These are phyloP conservation scores for Amanita polypyramis DNA, from an alignment of 768 basidiomycete species.

Conservation along the genomic window DNA sequence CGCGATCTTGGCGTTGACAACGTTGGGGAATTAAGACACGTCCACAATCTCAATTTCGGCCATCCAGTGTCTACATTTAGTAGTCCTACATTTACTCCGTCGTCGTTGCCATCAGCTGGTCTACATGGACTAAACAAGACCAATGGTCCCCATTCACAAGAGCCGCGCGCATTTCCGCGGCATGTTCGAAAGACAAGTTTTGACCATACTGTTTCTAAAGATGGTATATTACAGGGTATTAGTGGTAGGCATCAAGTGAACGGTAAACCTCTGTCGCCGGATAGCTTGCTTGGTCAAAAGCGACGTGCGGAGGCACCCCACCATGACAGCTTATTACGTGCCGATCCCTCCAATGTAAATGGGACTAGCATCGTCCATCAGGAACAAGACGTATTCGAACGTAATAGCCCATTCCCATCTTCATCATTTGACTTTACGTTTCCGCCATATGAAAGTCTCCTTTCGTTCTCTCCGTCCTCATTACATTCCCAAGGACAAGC, in stretches of 20 bases:
- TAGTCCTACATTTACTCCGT: constrained; percentile 48
- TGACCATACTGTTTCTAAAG: constrained; percentile 79
- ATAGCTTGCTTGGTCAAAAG: constrained; percentile 60
- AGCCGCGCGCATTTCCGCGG: constrained; percentile 59
- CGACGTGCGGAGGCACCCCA: constrained; percentile 77
- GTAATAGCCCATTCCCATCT: constrained; percentile 49
- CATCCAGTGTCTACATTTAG: constrained; percentile 29
- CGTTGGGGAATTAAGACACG: constrained; percentile 16
- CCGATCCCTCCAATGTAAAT: constrained; percentile 56
- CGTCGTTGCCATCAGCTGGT: constrained; percentile 67
- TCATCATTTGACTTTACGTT: constrained; percentile 66
- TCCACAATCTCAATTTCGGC: constrained; percentile 22
- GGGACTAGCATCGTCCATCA: constrained; percentile 14
- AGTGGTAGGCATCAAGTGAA: constrained; percentile 75
- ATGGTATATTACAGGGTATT: constrained; percentile 45
- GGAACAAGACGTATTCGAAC: constrained; percentile 28
- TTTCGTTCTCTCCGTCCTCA: constrained; percentile 34
- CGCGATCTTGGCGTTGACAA: constrained; percentile 27
- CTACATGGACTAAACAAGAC: constrained; percentile 42
- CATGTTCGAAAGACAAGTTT: constrained; percentile 92
- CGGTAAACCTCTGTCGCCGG: constrained; percentile 59
- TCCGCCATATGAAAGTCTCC: constrained; percentile 54
- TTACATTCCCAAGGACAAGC: constrained; percentile 11
- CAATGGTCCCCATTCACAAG: constrained; percentile 19
- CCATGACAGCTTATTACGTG: constrained; percentile 68